A percentile compares a stretch with the other conserved stretches of the same genome.
These are phyloP conservation scores for Verticillium longisporum DNA, from an alignment of 2,329 filamentous ascomycete species.

Conservation along the genomic window DNA sequence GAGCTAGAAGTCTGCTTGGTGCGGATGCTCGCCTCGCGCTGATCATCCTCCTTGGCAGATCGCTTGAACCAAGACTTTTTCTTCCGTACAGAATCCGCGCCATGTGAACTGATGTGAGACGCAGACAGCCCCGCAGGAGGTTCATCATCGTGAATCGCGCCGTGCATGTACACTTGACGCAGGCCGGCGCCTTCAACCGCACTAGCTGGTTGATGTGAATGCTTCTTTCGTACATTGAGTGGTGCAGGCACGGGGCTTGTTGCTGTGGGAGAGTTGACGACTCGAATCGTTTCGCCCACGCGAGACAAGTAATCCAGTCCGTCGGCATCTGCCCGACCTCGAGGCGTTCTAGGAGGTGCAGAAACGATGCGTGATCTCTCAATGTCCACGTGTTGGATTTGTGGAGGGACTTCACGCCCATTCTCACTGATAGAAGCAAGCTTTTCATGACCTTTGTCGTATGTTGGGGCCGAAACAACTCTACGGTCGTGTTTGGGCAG, in stretches of 20 bases:
- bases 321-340: constrained; percentile 19
- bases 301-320: constrained; percentile 37
- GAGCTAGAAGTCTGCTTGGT: constrained; percentile 4
- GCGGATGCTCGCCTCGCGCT: constrained; percentile 9
- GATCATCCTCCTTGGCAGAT: constrained; percentile 28
- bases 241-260: constrained; percentile 28
- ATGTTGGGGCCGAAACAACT: constrained; percentile 43
- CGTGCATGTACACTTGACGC: constrained; percentile 19
- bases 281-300: constrained; percentile 45
- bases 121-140: constrained; percentile 10
- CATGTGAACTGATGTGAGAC: not conserved
- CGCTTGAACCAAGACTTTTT: constrained; percentile 46
- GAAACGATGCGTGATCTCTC: constrained; percentile 38
- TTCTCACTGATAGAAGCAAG: constrained; percentile 45
- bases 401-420: constrained; percentile 12
- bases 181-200: constrained; percentile 4
- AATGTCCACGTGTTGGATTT: constrained; percentile 4
- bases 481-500: constrained; percentile 35
- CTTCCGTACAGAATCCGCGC: constrained; percentile 23
- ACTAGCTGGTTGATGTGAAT: constrained; percentile 3
- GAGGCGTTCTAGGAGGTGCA: constrained; percentile 25
- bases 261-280: constrained; percentile 43
- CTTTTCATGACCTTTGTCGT: constrained; percentile 29
- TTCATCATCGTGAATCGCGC: constrained; percentile 12
- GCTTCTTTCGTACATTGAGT: constrained; percentile 35